Evolutionary conservation across 768 basidiomycete species (phyloP).

Genomic region (Serendipita indica): DNA sequence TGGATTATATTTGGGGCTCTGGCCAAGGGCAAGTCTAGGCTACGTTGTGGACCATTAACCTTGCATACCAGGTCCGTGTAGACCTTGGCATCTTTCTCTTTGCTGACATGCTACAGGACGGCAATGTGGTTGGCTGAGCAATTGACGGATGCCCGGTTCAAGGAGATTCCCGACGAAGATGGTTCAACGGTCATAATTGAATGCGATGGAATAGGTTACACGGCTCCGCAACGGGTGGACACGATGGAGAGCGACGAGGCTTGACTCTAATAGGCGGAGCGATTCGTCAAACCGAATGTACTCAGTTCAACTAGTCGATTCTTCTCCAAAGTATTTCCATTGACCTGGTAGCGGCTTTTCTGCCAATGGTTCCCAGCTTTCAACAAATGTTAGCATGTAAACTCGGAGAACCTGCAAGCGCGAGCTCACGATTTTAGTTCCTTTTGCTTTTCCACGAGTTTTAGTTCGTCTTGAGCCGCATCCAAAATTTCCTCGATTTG

Average conservation of each 20-base stretch:
- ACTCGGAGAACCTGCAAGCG: not conserved
- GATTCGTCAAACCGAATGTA: not conserved
- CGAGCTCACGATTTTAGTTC: not conserved
- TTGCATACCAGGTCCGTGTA: slow-evolving; percentile 47
- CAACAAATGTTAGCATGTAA: not conserved
- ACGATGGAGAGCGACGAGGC: not conserved
- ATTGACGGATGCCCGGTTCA: slow-evolving; percentile 52
- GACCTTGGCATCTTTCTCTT: not conserved
- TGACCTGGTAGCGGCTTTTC: not conserved
- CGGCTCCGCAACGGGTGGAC: not conserved
- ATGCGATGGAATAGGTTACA: slow-evolving; percentile 13
- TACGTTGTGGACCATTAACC: slow-evolving; percentile 42
- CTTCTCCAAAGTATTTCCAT: slow-evolving; percentile 9
- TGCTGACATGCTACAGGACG: slow-evolving; percentile 25
- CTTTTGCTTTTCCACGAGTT: not conserved
- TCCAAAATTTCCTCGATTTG: slow-evolving; percentile 6
- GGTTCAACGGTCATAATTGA: slow-evolving; percentile 25
- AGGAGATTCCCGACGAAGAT: slow-evolving; percentile 26
- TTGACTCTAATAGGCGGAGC: not conserved
- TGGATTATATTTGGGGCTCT: slow-evolving; percentile 65
- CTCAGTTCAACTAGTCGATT: not conserved
- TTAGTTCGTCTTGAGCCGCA: not conserved
- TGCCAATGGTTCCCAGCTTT: slow-evolving; percentile 3
- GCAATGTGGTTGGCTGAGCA: slow-evolving; percentile 62
- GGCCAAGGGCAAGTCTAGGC: slow-evolving; percentile 45